phyloP scores from a whole-genome alignment of 331 rosid genomes.

The Acacia concinna region DNA sequence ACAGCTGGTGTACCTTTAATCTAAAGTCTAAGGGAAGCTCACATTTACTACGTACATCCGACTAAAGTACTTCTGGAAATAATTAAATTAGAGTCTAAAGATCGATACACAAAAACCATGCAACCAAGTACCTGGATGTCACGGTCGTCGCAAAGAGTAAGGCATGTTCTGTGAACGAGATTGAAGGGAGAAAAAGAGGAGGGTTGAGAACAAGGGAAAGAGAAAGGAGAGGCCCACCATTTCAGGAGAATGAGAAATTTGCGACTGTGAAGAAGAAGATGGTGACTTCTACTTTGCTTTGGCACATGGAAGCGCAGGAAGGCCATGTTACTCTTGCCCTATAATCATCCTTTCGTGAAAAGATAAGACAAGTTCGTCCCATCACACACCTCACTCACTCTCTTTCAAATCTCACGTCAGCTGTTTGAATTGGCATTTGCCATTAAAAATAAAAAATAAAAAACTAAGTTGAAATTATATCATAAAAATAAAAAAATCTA shows the following conservation, averaged over 20 bases:
- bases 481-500: neutral
- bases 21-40: neutral
- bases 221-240: slow-evolving; percentile 56
- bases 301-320: slow-evolving; percentile 76
- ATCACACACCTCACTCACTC: neutral
- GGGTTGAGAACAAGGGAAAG: slow-evolving; percentile 27
- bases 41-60: neutral
- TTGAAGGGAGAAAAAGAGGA: slow-evolving; percentile 35
- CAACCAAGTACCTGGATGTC: slow-evolving; percentile 33
- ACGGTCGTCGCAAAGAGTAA: slow-evolving; percentile 20
- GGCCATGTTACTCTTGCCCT: slow-evolving; percentile 75
- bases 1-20: neutral
- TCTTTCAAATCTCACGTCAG: neutral
- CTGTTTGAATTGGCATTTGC: neutral
- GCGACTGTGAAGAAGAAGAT: slow-evolving; percentile 35
- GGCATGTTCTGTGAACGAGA: slow-evolving; percentile 72
- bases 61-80: neutral
- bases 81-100: neutral
- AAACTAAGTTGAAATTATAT: too few species aligned
- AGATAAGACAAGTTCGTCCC: neutral
- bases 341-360: slow-evolving; percentile 29
- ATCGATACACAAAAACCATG: neutral
- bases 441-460: too few species aligned
- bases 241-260: slow-evolving; percentile 24
- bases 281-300: slow-evolving; percentile 48